These are phyloP conservation scores for Zygoascus biomembranicola DNA, from an alignment of 805 yeast genomes.

Conservation along the genomic window DNA sequence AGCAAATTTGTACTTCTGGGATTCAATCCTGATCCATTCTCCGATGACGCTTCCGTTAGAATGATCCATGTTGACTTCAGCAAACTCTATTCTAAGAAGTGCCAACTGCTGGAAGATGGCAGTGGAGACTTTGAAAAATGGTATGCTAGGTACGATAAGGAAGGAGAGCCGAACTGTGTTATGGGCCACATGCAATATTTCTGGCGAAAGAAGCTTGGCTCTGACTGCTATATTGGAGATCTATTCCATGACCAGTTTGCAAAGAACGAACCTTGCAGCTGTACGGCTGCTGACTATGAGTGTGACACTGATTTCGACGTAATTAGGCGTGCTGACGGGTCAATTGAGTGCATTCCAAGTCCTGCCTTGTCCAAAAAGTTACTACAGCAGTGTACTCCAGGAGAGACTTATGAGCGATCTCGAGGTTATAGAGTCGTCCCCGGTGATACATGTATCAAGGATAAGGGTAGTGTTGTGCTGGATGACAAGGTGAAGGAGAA, in stretches of 20 bases:
- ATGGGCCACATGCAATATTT: constrained; percentile 62
- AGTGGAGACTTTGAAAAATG: constrained; percentile 57
- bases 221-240: constrained; percentile 51
- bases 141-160: constrained; percentile 37
- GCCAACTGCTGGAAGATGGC: constrained; percentile 30
- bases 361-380: constrained; percentile 22
- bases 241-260: constrained; percentile 32
- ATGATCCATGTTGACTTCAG: constrained; percentile 45
- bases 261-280: constrained; percentile 50
- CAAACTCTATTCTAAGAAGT: constrained; percentile 22
- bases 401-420: constrained; percentile 26
- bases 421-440: constrained; percentile 37
- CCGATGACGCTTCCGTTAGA: constrained; percentile 32
- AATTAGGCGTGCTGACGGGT: constrained; percentile 22
- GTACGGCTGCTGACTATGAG: constrained; percentile 61
- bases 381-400: constrained; percentile 20
- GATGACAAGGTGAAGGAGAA: constrained; percentile 24
- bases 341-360: constrained; percentile 39
- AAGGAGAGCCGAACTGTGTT: constrained; percentile 41
- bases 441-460: constrained; percentile 38
- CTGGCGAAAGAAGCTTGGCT: constrained; percentile 52
- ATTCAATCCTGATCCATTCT: background rate
- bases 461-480: constrained; percentile 8
- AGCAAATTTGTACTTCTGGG: constrained; percentile 48
- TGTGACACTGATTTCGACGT: constrained; percentile 45